phyloP scores from a whole-genome alignment of 1,284 basidiomycete genomes.

The Amylostereum areolatum region DNA sequence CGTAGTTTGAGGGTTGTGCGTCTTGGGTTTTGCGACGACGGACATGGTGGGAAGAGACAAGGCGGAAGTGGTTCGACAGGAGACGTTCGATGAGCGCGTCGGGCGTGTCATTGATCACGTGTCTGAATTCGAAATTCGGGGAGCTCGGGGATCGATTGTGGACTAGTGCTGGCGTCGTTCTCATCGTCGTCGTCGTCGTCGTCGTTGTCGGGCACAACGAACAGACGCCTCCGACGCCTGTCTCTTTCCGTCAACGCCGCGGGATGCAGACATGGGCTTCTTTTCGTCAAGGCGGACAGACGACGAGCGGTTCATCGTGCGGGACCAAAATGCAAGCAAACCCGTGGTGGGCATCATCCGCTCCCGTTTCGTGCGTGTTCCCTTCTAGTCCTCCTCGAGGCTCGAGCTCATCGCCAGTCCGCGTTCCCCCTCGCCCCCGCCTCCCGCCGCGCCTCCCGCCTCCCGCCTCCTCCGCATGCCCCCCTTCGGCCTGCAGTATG shows the following conservation, averaged over 20 bases:
- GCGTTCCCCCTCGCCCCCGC: slow-evolving; percentile 10
- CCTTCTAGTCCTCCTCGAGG: neutral
- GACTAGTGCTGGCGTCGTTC: no score
- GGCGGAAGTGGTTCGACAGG: neutral
- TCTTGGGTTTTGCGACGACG: slow-evolving; percentile 6
- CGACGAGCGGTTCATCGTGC: slow-evolving; percentile 16
- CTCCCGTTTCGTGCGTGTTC: slow-evolving; percentile 61
- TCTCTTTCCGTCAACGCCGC: neutral
- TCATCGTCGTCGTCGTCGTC: no score
- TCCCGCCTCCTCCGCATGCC: neutral
- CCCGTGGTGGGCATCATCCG: slow-evolving; percentile 61
- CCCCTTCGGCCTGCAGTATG: slow-evolving; percentile 39
- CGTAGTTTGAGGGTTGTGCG: slow-evolving; percentile 62
- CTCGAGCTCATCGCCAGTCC: no score
- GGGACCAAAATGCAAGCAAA: slow-evolving; percentile 25
- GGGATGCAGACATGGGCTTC: slow-evolving; percentile 29
- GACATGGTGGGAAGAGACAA: slow-evolving; percentile 16
- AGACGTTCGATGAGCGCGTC: no score
- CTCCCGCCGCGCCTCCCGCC: slow-evolving; percentile 11
- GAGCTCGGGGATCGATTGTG: no score
- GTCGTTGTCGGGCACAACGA: no score
- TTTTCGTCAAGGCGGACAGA: slow-evolving; percentile 34
- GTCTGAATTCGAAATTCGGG: no score
- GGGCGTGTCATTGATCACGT: no score
- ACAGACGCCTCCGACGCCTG: no score